Percentiles rank a stretch among this genome's conserved stretches.
Evolutionary conservation across 2,329 filamentous ascomycete species (phyloP).

Genomic region (Tolypocladium tundrense): DNA sequence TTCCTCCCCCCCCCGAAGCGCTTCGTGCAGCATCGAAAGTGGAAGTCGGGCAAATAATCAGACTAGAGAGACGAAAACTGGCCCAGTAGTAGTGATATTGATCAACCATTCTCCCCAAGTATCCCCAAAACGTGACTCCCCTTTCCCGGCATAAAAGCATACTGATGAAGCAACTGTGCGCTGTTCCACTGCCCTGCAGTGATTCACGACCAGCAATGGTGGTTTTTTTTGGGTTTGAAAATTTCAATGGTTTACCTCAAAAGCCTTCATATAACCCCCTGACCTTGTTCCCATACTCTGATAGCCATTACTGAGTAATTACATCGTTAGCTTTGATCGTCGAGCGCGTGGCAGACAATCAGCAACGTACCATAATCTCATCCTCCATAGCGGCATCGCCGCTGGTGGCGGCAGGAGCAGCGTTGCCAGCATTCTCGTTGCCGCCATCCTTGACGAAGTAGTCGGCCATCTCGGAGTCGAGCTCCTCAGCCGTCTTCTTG

Average conservation of each 20-base stretch:
- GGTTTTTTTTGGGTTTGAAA: background rate
- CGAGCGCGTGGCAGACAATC: background rate
- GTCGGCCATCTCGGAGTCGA: slow-evolving; percentile 95
- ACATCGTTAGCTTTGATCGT: background rate
- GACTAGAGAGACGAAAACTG: background rate
- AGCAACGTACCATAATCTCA: slow-evolving; percentile 40
- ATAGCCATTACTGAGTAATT: background rate
- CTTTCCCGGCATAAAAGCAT: slow-evolving; percentile 8
- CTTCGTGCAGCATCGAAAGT: background rate
- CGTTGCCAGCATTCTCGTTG: slow-evolving; percentile 34
- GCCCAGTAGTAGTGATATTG: background rate
- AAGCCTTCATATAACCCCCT: background rate
- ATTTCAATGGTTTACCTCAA: background rate
- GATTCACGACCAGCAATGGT: background rate
- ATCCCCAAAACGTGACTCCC: slow-evolving; percentile 2
- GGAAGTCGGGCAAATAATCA: background rate
- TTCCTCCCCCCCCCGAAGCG: background rate
- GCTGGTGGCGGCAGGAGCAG: slow-evolving; percentile 33
- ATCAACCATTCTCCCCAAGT: background rate
- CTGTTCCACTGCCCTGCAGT: slow-evolving; percentile 1
- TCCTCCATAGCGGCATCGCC: slow-evolving; percentile 58
- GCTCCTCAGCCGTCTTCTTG: slow-evolving; percentile 88
- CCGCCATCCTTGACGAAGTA: slow-evolving; percentile 59
- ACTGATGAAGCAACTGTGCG: slow-evolving; percentile 9
- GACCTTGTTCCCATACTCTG: background rate